Evolutionary conservation across 2,329 filamentous ascomycete genomes (phyloP).

Genomic region (Epichloe sibirici): DNA sequence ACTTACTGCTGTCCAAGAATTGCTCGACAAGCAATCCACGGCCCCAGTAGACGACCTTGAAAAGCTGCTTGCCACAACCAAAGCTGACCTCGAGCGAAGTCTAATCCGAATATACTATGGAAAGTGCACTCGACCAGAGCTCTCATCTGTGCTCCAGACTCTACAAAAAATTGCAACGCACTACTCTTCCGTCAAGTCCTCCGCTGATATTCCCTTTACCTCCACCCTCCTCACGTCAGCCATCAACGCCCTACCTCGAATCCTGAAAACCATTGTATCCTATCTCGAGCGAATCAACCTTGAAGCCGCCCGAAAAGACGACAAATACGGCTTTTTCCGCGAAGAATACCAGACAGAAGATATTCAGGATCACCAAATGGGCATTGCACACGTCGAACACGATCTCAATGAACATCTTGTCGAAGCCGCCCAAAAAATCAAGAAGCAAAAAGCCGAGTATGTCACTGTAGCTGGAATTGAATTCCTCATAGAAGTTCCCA

Average conservation of each 20-base stretch:
- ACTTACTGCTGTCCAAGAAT: conserved; percentile 74
- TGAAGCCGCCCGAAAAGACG: conserved; percentile 69
- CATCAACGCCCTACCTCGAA: conserved; percentile 62
- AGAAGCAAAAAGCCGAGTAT: conserved; percentile 61
- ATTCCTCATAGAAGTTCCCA: conserved; percentile 85
- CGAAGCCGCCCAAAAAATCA: conserved; percentile 59
- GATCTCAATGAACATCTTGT: conserved; percentile 69
- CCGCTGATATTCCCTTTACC: conserved; percentile 58
- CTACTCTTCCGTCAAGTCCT: conserved; percentile 54
- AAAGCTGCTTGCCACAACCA: conserved; percentile 56
- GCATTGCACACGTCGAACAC: conserved; percentile 84
- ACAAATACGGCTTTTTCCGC: conserved; percentile 90
- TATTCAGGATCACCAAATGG: conserved; percentile 78
- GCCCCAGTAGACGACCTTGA: conserved; percentile 61
- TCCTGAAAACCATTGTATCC: conserved; percentile 57
- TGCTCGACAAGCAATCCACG: conserved; percentile 57
- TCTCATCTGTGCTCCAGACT: conserved; percentile 73
- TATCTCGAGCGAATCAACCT: conserved; percentile 80
- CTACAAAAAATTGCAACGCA: conserved; percentile 71
- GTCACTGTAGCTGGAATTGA: conserved; percentile 82
- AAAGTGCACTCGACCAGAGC: conserved; percentile 82
- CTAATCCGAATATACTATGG: conserved; percentile 95
- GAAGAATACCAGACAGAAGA: conserved; percentile 79
- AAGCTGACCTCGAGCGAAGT: conserved; percentile 79
- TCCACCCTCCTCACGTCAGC: conserved; percentile 59